These are phyloP conservation scores for Ocimum tenuiflorum DNA, from an alignment of 257 asterid genomes.

Conservation along the genomic window DNA sequence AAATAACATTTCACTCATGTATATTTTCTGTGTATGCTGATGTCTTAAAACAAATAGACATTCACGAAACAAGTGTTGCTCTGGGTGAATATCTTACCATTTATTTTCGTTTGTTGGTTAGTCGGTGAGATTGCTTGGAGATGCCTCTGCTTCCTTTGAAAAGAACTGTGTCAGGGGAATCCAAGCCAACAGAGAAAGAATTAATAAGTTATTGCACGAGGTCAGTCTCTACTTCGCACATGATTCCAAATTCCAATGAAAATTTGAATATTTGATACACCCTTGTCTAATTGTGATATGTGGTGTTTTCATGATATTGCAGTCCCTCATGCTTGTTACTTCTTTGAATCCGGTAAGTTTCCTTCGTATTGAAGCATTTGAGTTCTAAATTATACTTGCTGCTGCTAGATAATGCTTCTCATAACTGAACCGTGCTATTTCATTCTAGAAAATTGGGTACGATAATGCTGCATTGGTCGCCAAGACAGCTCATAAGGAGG, in stretches of 20 bases:
- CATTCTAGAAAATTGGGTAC: slow-evolving; percentile 80
- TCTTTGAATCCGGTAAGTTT: slow-evolving; percentile 85
- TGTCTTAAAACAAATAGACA: not conserved
- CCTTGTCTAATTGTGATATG: slow-evolving; percentile 12
- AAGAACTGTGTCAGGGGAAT: slow-evolving; percentile 94
- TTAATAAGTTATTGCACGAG: slow-evolving; percentile 76
- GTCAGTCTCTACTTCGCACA: slow-evolving; percentile 33
- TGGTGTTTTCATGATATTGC: slow-evolving; percentile 29
- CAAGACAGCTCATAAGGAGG: slow-evolving; percentile 98
- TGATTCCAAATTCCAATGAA: not conserved
- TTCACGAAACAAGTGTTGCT: not conserved
- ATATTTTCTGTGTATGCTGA: not conserved
- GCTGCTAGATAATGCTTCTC: not conserved
- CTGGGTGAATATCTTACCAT: slow-evolving; percentile 1
- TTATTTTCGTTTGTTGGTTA: slow-evolving; percentile 21
- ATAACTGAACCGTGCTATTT: slow-evolving; percentile 12
- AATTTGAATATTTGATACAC: slow-evolving; percentile 5
- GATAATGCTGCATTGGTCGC: slow-evolving; percentile 97
- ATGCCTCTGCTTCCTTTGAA: slow-evolving; percentile 91
- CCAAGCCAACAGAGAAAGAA: slow-evolving; percentile 83
- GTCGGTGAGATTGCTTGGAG: slow-evolving; percentile 92
- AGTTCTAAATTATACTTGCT: not conserved
- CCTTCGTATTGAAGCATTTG: not conserved
- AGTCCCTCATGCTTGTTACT: slow-evolving; percentile 99
- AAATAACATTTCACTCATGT: not conserved